Base-by-base conservation (phyloP, 331 rosid genomes). In the Cucumis variabilis region DNA sequence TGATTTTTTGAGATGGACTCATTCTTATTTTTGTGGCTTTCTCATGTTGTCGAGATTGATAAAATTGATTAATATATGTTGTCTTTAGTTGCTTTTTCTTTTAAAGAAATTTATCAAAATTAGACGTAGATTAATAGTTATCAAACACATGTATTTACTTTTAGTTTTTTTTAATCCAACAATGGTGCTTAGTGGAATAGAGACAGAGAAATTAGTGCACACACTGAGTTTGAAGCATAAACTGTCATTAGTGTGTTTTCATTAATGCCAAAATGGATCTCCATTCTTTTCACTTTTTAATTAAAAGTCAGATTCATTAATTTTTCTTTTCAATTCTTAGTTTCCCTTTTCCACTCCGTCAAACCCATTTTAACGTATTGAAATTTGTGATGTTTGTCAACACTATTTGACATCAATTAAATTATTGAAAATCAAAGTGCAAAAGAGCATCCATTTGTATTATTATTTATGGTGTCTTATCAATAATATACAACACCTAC, bases 111-210 rank as follows among this genome's bases (percentile, higher is more conserved):
- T 51, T 51, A 51, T 51, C 58, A 3, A 51, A 11, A 7, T 44
- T 13, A 12, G 12, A 13, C 13, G 15, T 12, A 0, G 12, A 3
- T 11, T 51, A 50, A 50, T 50, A 12, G 13, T 51, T 51, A 51
- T 51, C 5, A 2, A 12, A 13, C 3, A 3, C 13, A 51, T 51
- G 0, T 14, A 14, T 53, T 53, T 14, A 13, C 53, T 53, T 53
- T 51, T 37, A 0, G 7, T 4, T 75, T 46, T 20, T 75, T 3
- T 17, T 8, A 30, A 37, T 33, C 16, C 20, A 75, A 75, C 13
- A 75, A 70, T 13, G n/a, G 25, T 73, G 79, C 53, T 33, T 21
- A 73, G 78, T 72, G 78, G 51, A 72, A 72, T 19, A 72, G 78
- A 72, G 37, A 68, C 73, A 72, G 46, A 28, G 53, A 72, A 11